Base-by-base conservation (phyloP, 192 early-diverging fungal genomes). In the Allomyces arbusculus region DNA sequence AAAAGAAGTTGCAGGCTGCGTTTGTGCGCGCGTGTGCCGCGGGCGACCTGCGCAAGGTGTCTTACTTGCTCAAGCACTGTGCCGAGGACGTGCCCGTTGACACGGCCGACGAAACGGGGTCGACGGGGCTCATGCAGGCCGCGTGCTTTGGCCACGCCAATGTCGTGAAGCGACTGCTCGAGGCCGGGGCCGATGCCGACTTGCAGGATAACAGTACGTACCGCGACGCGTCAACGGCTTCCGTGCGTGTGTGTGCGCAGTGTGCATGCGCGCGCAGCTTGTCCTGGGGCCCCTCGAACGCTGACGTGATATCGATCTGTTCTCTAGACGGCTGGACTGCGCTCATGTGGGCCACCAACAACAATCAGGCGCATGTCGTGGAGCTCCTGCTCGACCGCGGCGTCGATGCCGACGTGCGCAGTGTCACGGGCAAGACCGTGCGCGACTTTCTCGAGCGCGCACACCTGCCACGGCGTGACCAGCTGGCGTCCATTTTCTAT, bases 331-430 rank as follows among this genome's bases (percentile, higher is more conserved):
- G 87, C 22, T 95, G 91, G 91, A 89, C 90, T 7, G 82, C 90
- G 14, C 76, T 95, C 10, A 89, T 91, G 79, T 95, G 92, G 92
- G 91, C 91, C 1, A 85, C 87, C 20, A 84, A 86, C 63, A 88
- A 88, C 69, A 86, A 89, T 69, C 83, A 90, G 74, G 76, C 82
- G 64, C 76, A 82, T 22, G 73, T 90, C 25, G 86, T 90, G 16
- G 74, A 82, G 66, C 69, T 88, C 12, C 78, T 95, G 61, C 73
- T 95, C 65, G 87, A 87, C 63, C 70, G 81, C 44, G 89, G 90
- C 33, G 94, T 91, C n/a, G 80, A 80, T 44, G 77, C 85, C 8
- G 71, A 79, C 10, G 75, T 82, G 26, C 79, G 83, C 72, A 86
- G 87, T 9, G 75, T 79, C 16, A 80, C 84, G 28, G 89, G 91